Conservation (phyloP, 805 yeast genomes). For the Saccharomycopsis olivae region DNA sequence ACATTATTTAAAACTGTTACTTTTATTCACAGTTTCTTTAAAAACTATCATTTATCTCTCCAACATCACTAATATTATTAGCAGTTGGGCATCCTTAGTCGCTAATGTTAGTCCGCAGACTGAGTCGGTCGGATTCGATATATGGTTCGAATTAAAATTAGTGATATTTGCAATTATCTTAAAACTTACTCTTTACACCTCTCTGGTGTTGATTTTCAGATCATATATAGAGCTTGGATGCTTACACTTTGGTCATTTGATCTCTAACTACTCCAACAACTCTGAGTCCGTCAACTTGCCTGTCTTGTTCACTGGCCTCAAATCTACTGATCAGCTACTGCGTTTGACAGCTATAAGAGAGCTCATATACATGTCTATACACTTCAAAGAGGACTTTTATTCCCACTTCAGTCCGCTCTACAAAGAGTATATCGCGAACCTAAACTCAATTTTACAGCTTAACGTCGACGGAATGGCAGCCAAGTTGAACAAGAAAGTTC, state of each 20-base stretch:
- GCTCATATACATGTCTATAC: constrained; percentile 6
- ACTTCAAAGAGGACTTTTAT: constrained; percentile 6
- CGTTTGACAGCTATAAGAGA: constrained; percentile 14
- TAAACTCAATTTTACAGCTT: no score
- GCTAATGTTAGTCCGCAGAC: background rate
- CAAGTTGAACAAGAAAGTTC: no score
- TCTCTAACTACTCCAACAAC: constrained; percentile 8
- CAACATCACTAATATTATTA: constrained; percentile 2
- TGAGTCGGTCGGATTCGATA: background rate
- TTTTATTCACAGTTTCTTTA: constrained; percentile 1
- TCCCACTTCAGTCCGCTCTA: constrained; percentile 1
- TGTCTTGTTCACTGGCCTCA: constrained; percentile 10
- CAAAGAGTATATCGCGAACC: constrained; percentile 6
- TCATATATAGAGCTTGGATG: constrained; percentile 16
- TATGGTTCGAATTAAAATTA: constrained; percentile 3
- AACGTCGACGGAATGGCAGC: no score
- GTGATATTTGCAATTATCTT: constrained; percentile 5
- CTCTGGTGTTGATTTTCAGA: constrained; percentile 7
- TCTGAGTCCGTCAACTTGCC: constrained; percentile 4
- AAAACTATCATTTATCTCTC: background rate
- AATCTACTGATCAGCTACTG: constrained; percentile 1
- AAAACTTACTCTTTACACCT: constrained; percentile 3
- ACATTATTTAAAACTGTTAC: background rate
- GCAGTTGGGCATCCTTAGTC: background rate
- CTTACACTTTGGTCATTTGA: constrained; percentile 13